Evolutionary conservation across 768 basidiomycete genomes (phyloP).

Genomic region (Roridomyces roridus): DNA sequence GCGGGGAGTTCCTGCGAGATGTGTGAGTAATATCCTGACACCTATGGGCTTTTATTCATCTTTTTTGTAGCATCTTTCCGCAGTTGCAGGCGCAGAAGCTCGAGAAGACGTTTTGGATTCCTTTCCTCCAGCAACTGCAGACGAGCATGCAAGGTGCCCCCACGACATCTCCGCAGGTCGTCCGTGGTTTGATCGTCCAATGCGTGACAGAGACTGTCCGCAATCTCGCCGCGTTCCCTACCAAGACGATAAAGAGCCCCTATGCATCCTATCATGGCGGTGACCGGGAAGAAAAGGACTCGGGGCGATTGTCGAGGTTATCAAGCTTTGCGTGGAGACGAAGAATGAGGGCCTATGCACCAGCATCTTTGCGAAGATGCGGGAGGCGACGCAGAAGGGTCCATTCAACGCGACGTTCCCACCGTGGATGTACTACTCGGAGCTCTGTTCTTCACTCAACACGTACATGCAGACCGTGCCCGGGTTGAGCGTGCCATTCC

Average conservation of each 20-base stretch:
- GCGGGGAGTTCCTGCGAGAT: constrained; percentile 18
- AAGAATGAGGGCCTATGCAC: neutral
- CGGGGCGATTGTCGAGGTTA: constrained; percentile 1
- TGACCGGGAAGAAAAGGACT: too few relatives aligned
- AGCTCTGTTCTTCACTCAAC: constrained; percentile 2
- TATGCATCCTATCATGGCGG: too few relatives aligned
- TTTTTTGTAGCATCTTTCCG: constrained; percentile 18
- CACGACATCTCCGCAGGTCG: neutral
- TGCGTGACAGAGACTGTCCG: constrained; percentile 13
- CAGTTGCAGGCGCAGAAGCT: constrained; percentile 14
- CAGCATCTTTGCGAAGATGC: constrained; percentile 16
- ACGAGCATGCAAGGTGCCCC: neutral
- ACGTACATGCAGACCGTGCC: neutral
- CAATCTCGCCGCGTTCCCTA: constrained; percentile 18
- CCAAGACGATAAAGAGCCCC: neutral
- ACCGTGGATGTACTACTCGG: constrained; percentile 19
- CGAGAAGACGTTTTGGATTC: constrained; percentile 14
- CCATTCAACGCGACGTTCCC: neutral
- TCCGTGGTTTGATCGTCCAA: constrained; percentile 2
- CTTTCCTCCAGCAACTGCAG: constrained; percentile 8
- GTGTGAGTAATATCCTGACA: constrained; percentile 1
- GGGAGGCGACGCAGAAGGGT: neutral
- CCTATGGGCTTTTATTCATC: too few relatives aligned
- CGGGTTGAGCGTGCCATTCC: neutral
- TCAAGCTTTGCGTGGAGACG: constrained; percentile 19